Percentiles rank a stretch among this genome's conserved stretches.
These are phyloP conservation scores for Lithospermum erythrorhizon DNA, from an alignment of 257 asterid genomes.

Conservation along the genomic window DNA sequence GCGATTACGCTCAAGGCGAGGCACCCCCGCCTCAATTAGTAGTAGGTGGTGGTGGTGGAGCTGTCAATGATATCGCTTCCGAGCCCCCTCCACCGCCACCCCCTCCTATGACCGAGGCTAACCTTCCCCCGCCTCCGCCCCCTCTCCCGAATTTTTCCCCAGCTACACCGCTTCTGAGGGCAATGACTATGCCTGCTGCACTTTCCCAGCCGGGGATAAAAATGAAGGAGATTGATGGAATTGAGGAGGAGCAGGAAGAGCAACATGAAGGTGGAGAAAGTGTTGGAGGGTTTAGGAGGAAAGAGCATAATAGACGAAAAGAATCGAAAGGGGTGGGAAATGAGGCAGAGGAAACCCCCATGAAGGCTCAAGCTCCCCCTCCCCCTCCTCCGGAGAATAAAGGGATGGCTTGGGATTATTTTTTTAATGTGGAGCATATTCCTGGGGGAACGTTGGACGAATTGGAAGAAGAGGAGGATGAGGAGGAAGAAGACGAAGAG, in stretches of 20 bases:
- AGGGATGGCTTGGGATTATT: slow-evolving; percentile 88
- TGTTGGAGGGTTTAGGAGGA: slow-evolving; percentile 13
- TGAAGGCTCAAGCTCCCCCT: slow-evolving; percentile 33
- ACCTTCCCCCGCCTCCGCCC: slow-evolving; percentile 79
- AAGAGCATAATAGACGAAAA: slow-evolving; percentile 27
- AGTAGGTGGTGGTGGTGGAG: slow-evolving; percentile 21
- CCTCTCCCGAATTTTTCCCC: slow-evolving; percentile 86
- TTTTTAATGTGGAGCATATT: slow-evolving; percentile 42
- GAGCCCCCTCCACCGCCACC: slow-evolving; percentile 65
- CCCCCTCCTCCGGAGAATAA: slow-evolving; percentile 55
- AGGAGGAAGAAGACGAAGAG: slow-evolving; percentile 20
- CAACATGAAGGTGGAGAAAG: slow-evolving; percentile 34
- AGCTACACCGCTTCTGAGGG: slow-evolving; percentile 51
- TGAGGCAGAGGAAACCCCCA: slow-evolving; percentile 23
- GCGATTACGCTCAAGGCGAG: slow-evolving; percentile 83
- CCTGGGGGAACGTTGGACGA: slow-evolving; percentile 36
- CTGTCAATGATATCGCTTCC: slow-evolving; percentile 26
- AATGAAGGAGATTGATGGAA: slow-evolving; percentile 45
- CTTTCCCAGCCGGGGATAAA: slow-evolving; percentile 36
- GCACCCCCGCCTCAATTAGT: slow-evolving; percentile 33
- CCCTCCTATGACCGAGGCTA: slow-evolving; percentile 42
- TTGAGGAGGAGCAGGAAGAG: slow-evolving; percentile 35
- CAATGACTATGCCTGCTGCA: slow-evolving; percentile 79
- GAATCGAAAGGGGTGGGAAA: slow-evolving; percentile 23
- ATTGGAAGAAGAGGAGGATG: slow-evolving; percentile 40